Evolutionary conservation across 306 rosid genomes (phyloP), one percentile per base, ranked within the genome.

Genomic region (Vigna reflexopilosa): DNA sequence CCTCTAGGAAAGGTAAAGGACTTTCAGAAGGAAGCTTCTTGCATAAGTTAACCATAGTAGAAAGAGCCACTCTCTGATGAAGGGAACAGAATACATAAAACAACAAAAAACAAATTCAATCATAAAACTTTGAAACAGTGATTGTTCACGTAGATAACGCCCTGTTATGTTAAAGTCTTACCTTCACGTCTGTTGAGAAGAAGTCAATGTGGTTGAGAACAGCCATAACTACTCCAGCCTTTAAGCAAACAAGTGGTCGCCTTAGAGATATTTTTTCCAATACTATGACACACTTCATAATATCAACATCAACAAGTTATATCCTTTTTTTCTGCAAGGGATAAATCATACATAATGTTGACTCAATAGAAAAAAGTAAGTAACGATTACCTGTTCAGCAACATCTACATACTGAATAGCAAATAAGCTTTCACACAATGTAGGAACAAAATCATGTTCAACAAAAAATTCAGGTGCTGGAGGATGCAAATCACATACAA

Each of bases 251-350:
- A 47, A 89, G 93, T 13, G 99, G 98, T 70, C 93, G 99, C 78
- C 87, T 97, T 65, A 87, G 93, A 4, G 99, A 96, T 84, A 96
- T 93, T 87, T 91, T 93, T 88, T 93, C 99, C 89, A 96, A 86
- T 70, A 97, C 97, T 93, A 87, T 91, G 81, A 96, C 82, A 83
- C 99, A 93, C 99, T 96, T 76, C 80, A 88, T 48, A 16, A 70
- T 54, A 45, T 72, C 69, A 74, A 70, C 51, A 77, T 36, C 72
- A 51, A 75, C 7, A 67, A 81, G 61, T 63, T 49, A 48, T 20
- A 79, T 40, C 70, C 67, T 81, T 30, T 75, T 67, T 20, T 42
- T 58, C 69, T 15, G 51, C 6, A 40, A 10, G 40, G 0, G 22
- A 67, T 32, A 34, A 34, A 64, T 55, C 61, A 74, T 68, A 62